Conservation (phyloP, 345 rosid species). For the Laguncularia racemosa region DNA sequence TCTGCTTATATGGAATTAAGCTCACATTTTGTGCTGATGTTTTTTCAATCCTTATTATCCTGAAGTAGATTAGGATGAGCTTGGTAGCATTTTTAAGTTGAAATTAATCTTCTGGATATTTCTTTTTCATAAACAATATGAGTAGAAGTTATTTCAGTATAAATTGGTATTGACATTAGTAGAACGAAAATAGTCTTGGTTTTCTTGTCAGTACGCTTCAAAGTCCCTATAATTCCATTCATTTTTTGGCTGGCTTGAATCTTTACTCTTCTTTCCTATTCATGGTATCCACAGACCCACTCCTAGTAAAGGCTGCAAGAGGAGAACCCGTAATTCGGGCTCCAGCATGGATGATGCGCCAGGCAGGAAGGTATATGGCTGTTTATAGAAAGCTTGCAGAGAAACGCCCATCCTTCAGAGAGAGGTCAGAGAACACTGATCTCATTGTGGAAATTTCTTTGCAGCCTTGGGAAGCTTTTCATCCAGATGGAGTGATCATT, state of each 20-base stretch:
- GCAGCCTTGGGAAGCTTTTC: constrained; percentile 95
- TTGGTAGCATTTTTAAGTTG: too few species aligned
- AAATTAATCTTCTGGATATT: too few species aligned
- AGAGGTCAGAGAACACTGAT: constrained; percentile 92
- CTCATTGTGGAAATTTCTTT: constrained; percentile 89
- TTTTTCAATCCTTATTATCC: too few species aligned
- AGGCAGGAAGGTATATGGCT: constrained; percentile 98
- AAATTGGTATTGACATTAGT: too few species aligned
- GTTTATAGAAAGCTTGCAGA: constrained; percentile 89
- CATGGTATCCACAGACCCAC: constrained; percentile 44
- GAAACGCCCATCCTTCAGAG: constrained; percentile 89
- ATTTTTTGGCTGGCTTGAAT: background rate
- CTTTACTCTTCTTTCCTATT: constrained; percentile 4
- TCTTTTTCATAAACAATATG: too few species aligned
- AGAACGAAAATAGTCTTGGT: too few species aligned
- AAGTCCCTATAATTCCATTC: too few species aligned
- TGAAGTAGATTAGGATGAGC: too few species aligned
- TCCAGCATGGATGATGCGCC: constrained; percentile 99
- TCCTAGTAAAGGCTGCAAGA: constrained; percentile 87
- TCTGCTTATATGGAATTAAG: too few species aligned
- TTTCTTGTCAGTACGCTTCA: too few species aligned
- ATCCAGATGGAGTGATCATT: constrained; percentile 84
- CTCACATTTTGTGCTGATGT: too few species aligned
- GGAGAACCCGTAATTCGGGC: constrained; percentile 72
- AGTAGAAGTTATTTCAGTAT: too few species aligned